These are phyloP conservation scores for Achaetomiella virescens DNA, from an alignment of 495 filamentous ascomycete genomes.

Conservation along the genomic window DNA sequence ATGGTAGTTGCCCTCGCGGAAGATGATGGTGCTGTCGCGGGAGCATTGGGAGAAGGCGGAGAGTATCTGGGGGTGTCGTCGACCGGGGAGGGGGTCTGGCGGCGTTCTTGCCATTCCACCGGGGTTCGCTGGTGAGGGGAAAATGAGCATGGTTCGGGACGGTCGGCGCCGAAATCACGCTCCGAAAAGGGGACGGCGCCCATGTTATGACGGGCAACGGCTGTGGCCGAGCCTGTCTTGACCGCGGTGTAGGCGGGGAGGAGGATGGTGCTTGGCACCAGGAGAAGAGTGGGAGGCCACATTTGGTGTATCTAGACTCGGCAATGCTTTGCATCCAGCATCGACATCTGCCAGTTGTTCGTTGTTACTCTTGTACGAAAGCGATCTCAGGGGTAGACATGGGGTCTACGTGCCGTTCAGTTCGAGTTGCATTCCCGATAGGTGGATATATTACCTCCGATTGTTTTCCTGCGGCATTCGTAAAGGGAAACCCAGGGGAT, in stretches of 20 bases:
- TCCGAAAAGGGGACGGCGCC: constrained; percentile 16
- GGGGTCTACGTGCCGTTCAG: background rate
- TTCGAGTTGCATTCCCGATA: background rate
- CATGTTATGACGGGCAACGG: constrained; percentile 9
- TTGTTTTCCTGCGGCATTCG: background rate
- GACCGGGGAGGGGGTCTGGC: background rate
- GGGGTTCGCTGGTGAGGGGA: no score
- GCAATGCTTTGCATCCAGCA: no score
- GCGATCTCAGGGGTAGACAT: background rate
- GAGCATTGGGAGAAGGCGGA: constrained; percentile 38
- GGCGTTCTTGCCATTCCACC: background rate
- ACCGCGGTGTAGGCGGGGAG: constrained; percentile 21
- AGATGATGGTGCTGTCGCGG: constrained; percentile 30
- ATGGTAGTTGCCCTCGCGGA: constrained; percentile 36
- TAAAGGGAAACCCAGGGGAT: background rate
- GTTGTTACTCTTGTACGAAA: background rate
- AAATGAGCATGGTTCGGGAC: no score
- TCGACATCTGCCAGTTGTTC: no score
- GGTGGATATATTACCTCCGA: constrained; percentile 5
- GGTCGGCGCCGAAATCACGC: constrained; percentile 11
- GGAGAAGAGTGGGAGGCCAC: constrained; percentile 8
- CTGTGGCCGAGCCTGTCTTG: constrained; percentile 26
- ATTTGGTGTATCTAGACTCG: background rate
- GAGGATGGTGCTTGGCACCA: constrained; percentile 6
- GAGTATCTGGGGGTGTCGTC: constrained; percentile 40